Evolutionary conservation across 805 yeast genomes (phyloP).

Genomic region (Hemisphaericaspora nanyangensis): DNA sequence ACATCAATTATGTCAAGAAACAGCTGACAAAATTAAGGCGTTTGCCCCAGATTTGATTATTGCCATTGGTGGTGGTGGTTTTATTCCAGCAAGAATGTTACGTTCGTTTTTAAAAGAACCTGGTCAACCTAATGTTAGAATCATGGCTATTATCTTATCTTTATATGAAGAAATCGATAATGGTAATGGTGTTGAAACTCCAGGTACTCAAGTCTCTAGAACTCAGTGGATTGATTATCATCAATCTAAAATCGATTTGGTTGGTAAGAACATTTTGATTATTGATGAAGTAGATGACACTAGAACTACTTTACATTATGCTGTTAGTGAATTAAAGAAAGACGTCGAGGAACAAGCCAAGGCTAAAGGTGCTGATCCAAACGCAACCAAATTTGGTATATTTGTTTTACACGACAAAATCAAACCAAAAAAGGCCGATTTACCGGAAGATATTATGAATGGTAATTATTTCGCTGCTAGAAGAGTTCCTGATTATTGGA

Average conservation of each 20-base stretch:
- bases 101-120: conserved; percentile 88
- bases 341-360: conserved; percentile 63
- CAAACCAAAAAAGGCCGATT: conserved; percentile 67
- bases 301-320: conserved; percentile 78
- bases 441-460: conserved; percentile 61
- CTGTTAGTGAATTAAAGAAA: conserved; percentile 67
- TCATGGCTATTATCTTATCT: conserved; percentile 92
- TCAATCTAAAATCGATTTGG: conserved; percentile 56
- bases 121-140: conserved; percentile 83
- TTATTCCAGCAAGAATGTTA: conserved; percentile 94
- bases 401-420: conserved; percentile 76
- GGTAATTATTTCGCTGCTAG: conserved; percentile 70
- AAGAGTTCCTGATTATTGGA: conserved; percentile 76
- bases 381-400: conserved; percentile 61
- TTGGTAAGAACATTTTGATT: conserved; percentile 67
- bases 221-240: conserved; percentile 82
- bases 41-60: conserved; percentile 87
- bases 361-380: conserved; percentile 45
- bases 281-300: conserved; percentile 88
- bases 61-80: conserved; percentile 98
- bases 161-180: conserved; percentile 79
- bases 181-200: conserved; percentile 49
- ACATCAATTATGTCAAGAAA: conserved; percentile 66
- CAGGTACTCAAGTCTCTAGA: conserved; percentile 66
- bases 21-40: conserved; percentile 57